Evolutionary conservation across 306 rosid genomes (phyloP).

Genomic region (Canavalia ensiformis): DNA sequence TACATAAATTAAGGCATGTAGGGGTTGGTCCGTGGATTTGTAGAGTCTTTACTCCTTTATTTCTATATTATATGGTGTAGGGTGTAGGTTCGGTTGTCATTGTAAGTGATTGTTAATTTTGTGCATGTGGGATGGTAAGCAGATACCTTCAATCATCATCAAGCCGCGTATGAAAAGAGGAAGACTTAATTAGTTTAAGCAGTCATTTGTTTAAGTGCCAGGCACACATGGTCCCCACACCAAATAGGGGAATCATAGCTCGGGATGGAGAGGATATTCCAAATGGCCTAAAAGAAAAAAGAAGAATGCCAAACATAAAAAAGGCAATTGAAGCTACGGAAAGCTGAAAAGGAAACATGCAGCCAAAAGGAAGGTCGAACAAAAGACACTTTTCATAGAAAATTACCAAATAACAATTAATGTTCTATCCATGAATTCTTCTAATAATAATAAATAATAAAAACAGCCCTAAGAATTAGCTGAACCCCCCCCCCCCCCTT

Average conservation of each 20-base stretch:
- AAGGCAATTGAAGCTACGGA: conserved; percentile 46
- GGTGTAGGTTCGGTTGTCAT: conserved; percentile 47
- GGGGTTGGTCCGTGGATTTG: conserved; percentile 14
- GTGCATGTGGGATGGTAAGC: conserved; percentile 36
- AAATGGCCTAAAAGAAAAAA: conserved; percentile 35
- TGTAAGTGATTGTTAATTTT: conserved; percentile 43
- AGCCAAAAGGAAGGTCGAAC: conserved; percentile 60
- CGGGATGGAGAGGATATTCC: conserved; percentile 63
- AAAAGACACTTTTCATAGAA: conserved; percentile 59
- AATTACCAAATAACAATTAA: conserved; percentile 36
- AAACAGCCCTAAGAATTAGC: conserved; percentile 53
- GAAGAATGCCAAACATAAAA: conserved; percentile 12
- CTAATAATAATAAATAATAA: conserved; percentile 35
- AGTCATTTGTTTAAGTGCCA: conserved; percentile 38
- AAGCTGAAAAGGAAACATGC: conserved; percentile 51
- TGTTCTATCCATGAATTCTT: conserved; percentile 37
- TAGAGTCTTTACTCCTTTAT: conserved; percentile 3
- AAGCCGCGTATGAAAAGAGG: conserved; percentile 30
- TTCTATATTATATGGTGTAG: conserved; percentile 25
- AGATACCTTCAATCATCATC: conserved; percentile 53
- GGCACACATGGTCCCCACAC: conserved; percentile 53
- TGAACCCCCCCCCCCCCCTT: conserved; percentile 22
- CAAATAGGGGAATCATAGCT: conserved; percentile 54
- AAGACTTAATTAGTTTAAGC: conserved; percentile 34
- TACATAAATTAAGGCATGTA: conserved; percentile 39